Evolutionary conservation across 345 rosid genomes (phyloP), one percentile per base, ranked within the genome.

Genomic region (Arabidopsis arenosa): DNA sequence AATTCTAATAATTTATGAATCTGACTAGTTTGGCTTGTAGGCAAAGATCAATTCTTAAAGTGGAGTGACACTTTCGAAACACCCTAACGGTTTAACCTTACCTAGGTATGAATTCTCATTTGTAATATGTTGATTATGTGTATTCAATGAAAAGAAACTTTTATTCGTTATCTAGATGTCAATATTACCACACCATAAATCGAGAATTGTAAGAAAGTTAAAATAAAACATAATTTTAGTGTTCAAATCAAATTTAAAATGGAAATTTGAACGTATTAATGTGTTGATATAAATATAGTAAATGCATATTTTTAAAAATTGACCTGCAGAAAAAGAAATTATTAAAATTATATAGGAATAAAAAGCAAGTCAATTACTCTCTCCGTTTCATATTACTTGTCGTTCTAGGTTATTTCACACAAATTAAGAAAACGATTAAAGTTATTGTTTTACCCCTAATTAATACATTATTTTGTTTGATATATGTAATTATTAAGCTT

Each of bases 331-430:
- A 21, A 21, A 21, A 21, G 23, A 21, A 21, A 21, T 23, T 33
- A 33, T 0, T 47, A 0, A 23, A 15, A 8, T 15, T 11, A 61
- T 7, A 61, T 6, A 62, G n/a, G 14, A 35, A 39, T n/a, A 14
- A 54, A 61, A 36, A 35, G 15, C 26, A 58, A 30, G 65, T 70
- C 66, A 44, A 68, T 18, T 52, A n/a, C n/a, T n/a, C n/a, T n/a
- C n/a, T n/a, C n/a, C n/a, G n/a, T n/a, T n/a, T n/a, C n/a, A n/a
- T n/a, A n/a, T n/a, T n/a, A n/a, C n/a, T n/a, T n/a, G n/a, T n/a
- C n/a, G n/a, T n/a, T n/a, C n/a, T n/a, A n/a, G n/a, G n/a, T n/a
- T n/a, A n/a, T n/a, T n/a, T n/a, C n/a, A n/a, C n/a, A n/a, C n/a
- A n/a, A n/a, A n/a, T n/a, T n/a, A n/a, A n/a, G n/a, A n/a, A n/a